These are phyloP conservation scores for Neonectria faginata DNA, from an alignment of 2,329 filamentous ascomycete species.

Conservation along the genomic window DNA sequence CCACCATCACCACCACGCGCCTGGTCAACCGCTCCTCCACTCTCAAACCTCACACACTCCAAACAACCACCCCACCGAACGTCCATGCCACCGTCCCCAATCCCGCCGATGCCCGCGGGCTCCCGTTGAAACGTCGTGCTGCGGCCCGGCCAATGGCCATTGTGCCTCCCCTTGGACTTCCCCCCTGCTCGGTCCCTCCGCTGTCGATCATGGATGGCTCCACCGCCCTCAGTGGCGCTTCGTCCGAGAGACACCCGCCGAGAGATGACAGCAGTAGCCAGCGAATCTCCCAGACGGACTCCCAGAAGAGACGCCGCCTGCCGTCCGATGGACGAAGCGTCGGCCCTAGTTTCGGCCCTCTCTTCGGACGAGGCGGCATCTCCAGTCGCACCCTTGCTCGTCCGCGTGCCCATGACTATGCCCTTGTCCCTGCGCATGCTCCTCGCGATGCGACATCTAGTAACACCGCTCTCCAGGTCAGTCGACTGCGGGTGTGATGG, in stretches of 20 bases:
- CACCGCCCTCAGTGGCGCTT: constrained; percentile 34
- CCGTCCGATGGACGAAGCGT: constrained; percentile 29
- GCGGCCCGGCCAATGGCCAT: constrained; percentile 36
- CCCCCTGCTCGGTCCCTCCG: constrained; percentile 17
- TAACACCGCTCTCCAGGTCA: constrained; percentile 31
- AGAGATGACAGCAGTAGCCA: neutral
- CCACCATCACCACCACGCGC: neutral
- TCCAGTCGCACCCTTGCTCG: constrained; percentile 14
- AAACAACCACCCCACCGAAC: constrained; percentile 12
- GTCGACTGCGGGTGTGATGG: constrained; percentile 5
- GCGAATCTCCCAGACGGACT: neutral
- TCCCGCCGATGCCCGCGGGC: constrained; percentile 17
- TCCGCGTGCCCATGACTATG: constrained; percentile 16
- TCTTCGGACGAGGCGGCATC: constrained; percentile 10
- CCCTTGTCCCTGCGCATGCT: constrained; percentile 37
- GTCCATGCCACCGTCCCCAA: constrained; percentile 4
- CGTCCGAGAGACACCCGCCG: constrained; percentile 26
- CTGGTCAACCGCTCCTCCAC: constrained; percentile 18
- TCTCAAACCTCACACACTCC: constrained; percentile 28
- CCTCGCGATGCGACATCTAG: constrained; percentile 17
- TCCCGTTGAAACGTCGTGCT: constrained; percentile 23
- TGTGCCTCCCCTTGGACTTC: constrained; percentile 21
- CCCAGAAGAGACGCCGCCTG: constrained; percentile 24
- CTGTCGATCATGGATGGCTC: constrained; percentile 37
- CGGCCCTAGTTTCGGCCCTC: neutral